Percentiles rank a stretch among this genome's conserved stretches.
Conservation (phyloP, 768 basidiomycete species). For the Vararia minispora region DNA sequence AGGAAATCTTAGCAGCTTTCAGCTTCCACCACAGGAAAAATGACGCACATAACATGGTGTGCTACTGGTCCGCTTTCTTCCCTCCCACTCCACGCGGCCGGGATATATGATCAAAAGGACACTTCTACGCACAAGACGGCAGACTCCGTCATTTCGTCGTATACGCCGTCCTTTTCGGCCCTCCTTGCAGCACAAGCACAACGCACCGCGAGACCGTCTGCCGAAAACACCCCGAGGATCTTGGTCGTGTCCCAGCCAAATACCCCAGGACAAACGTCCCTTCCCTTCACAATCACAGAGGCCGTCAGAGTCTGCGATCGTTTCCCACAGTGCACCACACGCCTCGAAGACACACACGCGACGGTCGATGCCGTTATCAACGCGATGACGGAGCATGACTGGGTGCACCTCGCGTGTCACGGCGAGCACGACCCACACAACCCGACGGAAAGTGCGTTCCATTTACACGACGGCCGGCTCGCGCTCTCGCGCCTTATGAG, state of each 20-base stretch:
- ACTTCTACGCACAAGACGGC: not conserved
- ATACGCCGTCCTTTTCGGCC: not conserved
- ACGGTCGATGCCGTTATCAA: conserved; percentile 3
- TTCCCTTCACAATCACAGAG: too few species aligned
- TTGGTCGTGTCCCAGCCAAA: too few species aligned
- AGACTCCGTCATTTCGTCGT: not conserved
- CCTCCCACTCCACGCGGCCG: not conserved
- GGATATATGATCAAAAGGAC: not conserved
- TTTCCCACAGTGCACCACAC: too few species aligned
- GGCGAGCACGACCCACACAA: conserved; percentile 5
- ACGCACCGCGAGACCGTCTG: not conserved
- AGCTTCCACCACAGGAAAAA: too few species aligned
- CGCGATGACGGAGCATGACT: conserved; percentile 1
- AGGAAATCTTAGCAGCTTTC: too few species aligned
- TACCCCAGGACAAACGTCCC: too few species aligned
- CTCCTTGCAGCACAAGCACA: not conserved
- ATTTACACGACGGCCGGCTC: conserved; percentile 6
- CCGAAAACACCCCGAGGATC: too few species aligned
- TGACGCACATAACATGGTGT: not conserved
- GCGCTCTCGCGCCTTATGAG: conserved; percentile 3
- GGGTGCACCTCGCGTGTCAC: conserved; percentile 13
- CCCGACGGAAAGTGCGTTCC: conserved; percentile 8
- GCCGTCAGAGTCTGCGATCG: too few species aligned
- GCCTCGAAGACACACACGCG: not conserved
- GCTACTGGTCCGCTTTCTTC: not conserved